Percentiles rank a stretch among this genome's conserved stretches.
phyloP scores from a whole-genome alignment of 768 basidiomycete genomes.

The Phlebiopsis gigantea region DNA sequence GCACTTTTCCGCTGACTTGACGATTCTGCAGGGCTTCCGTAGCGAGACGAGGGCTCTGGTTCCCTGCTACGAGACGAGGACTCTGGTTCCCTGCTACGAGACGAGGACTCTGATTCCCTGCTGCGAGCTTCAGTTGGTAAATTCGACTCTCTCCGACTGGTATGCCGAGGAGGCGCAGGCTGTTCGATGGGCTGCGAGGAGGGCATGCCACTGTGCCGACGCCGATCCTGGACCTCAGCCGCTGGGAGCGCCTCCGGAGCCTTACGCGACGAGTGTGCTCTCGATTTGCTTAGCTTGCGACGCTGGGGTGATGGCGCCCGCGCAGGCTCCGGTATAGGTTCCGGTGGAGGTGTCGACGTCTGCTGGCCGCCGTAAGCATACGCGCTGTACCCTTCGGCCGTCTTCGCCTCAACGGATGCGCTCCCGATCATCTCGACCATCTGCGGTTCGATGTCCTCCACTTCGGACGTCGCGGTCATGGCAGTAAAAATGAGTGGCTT shows the following conservation, averaged over 20 bases:
- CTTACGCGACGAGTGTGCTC: constrained; percentile 14
- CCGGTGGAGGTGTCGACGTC: constrained; percentile 14
- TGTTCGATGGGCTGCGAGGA: background rate
- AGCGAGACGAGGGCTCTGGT: background rate
- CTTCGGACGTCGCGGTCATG: constrained; percentile 26
- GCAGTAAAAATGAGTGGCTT: constrained; percentile 64
- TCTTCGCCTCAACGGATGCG: constrained; percentile 1
- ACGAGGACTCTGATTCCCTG: background rate
- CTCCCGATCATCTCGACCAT: constrained; percentile 5
- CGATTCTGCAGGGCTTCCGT: background rate
- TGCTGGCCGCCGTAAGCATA: background rate
- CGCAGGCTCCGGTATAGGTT: constrained; percentile 3
- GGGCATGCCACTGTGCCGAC: background rate
- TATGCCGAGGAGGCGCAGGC: background rate
- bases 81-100: background rate
- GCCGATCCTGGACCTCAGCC: background rate
- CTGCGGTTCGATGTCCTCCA: constrained; percentile 8
- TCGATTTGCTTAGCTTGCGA: constrained; percentile 19
- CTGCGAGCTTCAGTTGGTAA: background rate
- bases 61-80: background rate
- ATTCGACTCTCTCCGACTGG: background rate
- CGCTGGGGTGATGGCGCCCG: constrained; percentile 3
- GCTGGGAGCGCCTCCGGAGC: background rate
- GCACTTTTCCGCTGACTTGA: background rate
- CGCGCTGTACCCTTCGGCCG: background rate